Base-by-base conservation (phyloP, 2,329 filamentous ascomycete genomes). In the Xylariaceae sp. region DNA sequence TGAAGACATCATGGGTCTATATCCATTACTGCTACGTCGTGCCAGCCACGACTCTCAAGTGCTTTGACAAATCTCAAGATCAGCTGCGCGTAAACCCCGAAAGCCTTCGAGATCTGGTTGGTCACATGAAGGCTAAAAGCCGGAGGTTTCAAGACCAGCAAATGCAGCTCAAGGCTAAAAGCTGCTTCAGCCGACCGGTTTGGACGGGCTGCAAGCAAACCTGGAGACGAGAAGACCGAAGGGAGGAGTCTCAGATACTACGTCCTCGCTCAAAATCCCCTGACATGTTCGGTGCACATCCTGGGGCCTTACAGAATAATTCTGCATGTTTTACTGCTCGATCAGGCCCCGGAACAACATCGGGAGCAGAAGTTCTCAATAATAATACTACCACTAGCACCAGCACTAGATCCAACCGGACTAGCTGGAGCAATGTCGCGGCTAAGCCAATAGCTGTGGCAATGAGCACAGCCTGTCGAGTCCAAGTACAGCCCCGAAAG, bases 1-100 rank as follows among this genome's bases (percentile, higher is more conserved):
- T 33, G 1, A 46, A 62, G 39, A 64, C 66, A 1, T 63, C 59
- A 10, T 68, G 66, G 66, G 62, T 68, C 4, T 65, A 64, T 37
- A 48, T 50, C 15, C 53, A 54, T 9, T 10, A 4, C n/a, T n/a
- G 23, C 4, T 59, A 29, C 18, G 44, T 67, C 35, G 65, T 68
- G 11, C 64, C 62, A 3, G 32, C 57, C 4, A 59, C 62, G 7
- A 51, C 47, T 27, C 64, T 69, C 35, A 55, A 45, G n/a, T 11
- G 6, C 8, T 59, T 55, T 40, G 41, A 33, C 27, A 57, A 58
- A 18, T 8, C 43, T 3, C 15, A 5, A 20, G 0, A 26, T 18
- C 26, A 30, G 32, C 45, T 58, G 10, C 56, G 44, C 3, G 53
- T 58, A 48, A 39, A 33, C 1, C 40, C 44, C 1, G 39, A 29